Base-by-base conservation (phyloP, 257 asterid genomes). In the Mitragyna speciosa region DNA sequence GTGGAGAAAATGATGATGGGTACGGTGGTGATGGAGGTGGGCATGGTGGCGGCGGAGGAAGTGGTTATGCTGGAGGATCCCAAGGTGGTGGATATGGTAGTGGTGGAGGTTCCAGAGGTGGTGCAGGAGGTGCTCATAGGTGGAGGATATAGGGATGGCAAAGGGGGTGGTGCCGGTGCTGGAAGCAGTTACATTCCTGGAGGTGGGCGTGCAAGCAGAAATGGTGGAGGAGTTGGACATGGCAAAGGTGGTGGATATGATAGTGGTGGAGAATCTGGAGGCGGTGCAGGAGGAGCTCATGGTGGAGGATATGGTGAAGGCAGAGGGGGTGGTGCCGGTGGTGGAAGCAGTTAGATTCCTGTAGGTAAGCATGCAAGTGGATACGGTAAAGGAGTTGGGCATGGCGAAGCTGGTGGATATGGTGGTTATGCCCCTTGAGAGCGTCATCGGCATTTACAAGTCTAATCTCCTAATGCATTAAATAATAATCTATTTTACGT, bases 271-370 rank as follows among this genome's bases (percentile, higher is more conserved):
- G 86, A 93, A 1, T 83, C 77, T n/a, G 96, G 90, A 0, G 86
- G 80, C 1, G 89, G 85, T 22, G 86, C 84, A 7, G 90, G 87
- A 74, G 90, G 84, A 48, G 85, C 76, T 17, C 87, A 87, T 75
- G 93, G 90, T 6, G 90, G 92, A 30, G 93, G 86, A 30, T 86
- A 87, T 69, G 92, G 89, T 5, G 85, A 87, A 0, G 94, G 94
- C 0, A 88, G 77, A 76, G 92, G 93, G 39, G 90, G 83, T 1
- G 91, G 93, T 20, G 76, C 71, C 1, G 94, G 97, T 1, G 94
- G 92, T 0, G 96, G 91, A 6, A 91, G 90, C 2, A 92, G 87
- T 3, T 85, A 73, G 63, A 87, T 83, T 4, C 79, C 69, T 1
- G 92, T 89, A 1, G 88, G 87, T 7, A 85, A 56, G 43, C 80